Conservation (phyloP, 2,329 filamentous ascomycete species). For the Mariannaea sp. region DNA sequence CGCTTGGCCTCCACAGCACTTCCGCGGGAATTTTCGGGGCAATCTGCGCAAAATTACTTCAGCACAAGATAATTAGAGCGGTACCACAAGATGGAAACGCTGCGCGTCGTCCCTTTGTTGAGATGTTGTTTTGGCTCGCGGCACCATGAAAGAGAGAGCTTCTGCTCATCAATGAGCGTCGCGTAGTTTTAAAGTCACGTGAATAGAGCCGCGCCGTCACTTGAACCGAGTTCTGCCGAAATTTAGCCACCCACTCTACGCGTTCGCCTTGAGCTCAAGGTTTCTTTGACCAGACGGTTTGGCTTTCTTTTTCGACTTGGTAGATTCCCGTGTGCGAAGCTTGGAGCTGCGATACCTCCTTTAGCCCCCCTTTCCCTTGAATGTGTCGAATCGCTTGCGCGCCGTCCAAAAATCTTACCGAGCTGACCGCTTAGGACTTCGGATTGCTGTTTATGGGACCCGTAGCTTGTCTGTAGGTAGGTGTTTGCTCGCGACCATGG, state of each 20-base stretch:
- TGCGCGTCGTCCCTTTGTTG: constrained; percentile 33
- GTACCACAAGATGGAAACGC: constrained; percentile 32
- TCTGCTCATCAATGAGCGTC: constrained; percentile 37
- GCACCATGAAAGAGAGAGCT: constrained; percentile 41
- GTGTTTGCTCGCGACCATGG: constrained; percentile 61
- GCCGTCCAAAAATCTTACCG: constrained; percentile 4
- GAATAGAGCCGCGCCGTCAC: constrained; percentile 34
- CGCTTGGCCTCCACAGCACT: constrained; percentile 31
- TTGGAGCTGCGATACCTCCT: background rate
- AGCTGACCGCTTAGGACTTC: constrained; percentile 26
- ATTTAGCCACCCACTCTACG: constrained; percentile 35
- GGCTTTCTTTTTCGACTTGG: constrained; percentile 13
- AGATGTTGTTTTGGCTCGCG: constrained; percentile 33
- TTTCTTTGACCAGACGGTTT: background rate
- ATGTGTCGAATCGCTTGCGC: constrained; percentile 9
- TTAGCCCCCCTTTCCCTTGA: background rate
- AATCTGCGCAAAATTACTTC: constrained; percentile 13
- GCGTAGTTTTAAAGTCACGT: constrained; percentile 53
- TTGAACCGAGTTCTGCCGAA: constrained; percentile 22
- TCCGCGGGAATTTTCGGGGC: constrained; percentile 22
- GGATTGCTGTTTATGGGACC: constrained; percentile 27
- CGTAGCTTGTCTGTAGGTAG: constrained; percentile 18
- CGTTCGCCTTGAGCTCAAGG: constrained; percentile 21
- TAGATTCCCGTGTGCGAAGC: constrained; percentile 9
- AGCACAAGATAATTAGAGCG: constrained; percentile 16